Conservation (phyloP, 768 basidiomycete genomes). For the Collybiopsis confluens region DNA sequence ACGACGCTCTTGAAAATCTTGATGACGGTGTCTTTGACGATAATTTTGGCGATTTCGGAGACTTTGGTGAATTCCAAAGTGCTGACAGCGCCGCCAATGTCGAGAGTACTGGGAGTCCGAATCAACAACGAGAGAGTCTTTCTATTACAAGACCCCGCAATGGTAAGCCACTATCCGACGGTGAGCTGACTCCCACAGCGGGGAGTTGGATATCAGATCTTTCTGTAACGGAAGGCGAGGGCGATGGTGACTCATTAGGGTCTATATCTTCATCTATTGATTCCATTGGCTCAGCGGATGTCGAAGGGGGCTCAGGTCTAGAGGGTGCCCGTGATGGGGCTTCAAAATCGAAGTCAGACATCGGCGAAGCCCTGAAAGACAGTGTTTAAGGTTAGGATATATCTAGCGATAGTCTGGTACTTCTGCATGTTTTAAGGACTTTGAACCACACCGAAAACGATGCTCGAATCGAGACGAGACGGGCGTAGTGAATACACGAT, state of each 20-base stretch:
- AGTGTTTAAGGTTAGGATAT: neutral
- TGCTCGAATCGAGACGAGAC: too few species aligned
- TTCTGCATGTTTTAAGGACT: too few species aligned
- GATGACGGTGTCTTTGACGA: constrained; percentile 61
- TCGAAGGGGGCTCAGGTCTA: neutral
- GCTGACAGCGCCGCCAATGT: constrained; percentile 33
- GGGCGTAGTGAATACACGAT: too few species aligned
- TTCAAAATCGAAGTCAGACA: neutral
- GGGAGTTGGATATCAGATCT: constrained; percentile 53
- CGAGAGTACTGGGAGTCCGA: constrained; percentile 13
- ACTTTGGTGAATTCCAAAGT: constrained; percentile 77
- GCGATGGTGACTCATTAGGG: neutral
- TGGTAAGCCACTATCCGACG: constrained; percentile 19
- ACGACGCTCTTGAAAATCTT: constrained; percentile 38
- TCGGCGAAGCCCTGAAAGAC: neutral
- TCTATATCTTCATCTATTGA: constrained; percentile 6
- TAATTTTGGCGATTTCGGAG: constrained; percentile 32
- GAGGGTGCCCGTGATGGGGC: neutral
- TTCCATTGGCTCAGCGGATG: neutral
- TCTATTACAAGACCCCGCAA: constrained; percentile 15
- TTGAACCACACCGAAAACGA: too few species aligned
- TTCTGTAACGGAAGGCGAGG: constrained; percentile 1
- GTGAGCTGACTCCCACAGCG: constrained; percentile 57
- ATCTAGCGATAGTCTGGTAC: too few species aligned
- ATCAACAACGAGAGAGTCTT: constrained; percentile 8